A percentile compares a stretch with the other conserved stretches of the same genome.
Conservation (phyloP, 1,139 yeast species). For the Pichia cactophila region DNA sequence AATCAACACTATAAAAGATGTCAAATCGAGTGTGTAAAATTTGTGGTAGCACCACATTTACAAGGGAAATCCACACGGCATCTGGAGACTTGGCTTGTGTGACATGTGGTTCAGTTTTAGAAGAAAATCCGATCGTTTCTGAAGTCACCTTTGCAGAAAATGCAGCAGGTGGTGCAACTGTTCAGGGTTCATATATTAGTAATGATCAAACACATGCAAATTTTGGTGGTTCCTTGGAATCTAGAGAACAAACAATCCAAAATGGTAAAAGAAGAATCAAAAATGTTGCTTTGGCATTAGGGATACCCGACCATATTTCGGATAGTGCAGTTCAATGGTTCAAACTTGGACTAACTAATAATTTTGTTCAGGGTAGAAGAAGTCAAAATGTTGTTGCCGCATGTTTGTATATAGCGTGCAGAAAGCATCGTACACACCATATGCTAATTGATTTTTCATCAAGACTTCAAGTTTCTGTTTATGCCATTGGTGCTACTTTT, state of each 20-base stretch:
- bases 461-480: constrained; percentile 81
- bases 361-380: constrained; percentile 91
- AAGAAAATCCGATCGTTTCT: constrained; percentile 89
- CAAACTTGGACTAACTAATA: constrained; percentile 72
- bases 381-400: constrained; percentile 94
- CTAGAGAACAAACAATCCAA: constrained; percentile 78
- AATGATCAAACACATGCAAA: constrained; percentile 80
- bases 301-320: constrained; percentile 75
- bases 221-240: constrained; percentile 67
- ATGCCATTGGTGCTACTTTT: constrained; percentile 92
- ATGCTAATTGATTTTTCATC: constrained; percentile 95
- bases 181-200: constrained; percentile 88
- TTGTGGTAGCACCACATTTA: constrained; percentile 43
- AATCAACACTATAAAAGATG: not conserved
- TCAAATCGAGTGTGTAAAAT: constrained; percentile 22
- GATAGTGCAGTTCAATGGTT: constrained; percentile 89
- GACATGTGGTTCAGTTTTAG: constrained; percentile 78
- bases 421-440: constrained; percentile 84
- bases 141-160: constrained; percentile 94
- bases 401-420: constrained; percentile 88
- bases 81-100: constrained; percentile 75
- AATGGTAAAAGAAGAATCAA: constrained; percentile 74
- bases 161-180: constrained; percentile 89
- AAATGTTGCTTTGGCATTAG: constrained; percentile 70
- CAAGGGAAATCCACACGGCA: constrained; percentile 46